Conservation (phyloP, 108 stramenopile species). For the Cyclotella kingstonii region DNA sequence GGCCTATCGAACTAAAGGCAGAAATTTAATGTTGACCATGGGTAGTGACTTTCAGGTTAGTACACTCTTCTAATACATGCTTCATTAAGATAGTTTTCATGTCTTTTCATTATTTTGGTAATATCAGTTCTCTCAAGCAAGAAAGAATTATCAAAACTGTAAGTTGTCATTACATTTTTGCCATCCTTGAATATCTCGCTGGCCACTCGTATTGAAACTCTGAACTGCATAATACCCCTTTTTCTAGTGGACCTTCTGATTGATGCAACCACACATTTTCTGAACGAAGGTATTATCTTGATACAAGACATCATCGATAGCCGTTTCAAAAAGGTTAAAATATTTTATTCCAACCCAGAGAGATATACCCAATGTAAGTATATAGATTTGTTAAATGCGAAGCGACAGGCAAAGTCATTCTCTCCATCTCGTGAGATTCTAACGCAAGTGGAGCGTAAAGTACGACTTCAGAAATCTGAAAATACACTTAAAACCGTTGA, state of each 20-base stretch:
- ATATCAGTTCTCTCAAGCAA: slow-evolving; percentile 45
- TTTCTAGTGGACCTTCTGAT: slow-evolving; percentile 49
- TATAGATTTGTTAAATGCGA: slow-evolving; percentile 60
- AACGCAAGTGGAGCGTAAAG: background rate
- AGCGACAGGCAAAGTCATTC: slow-evolving; percentile 9
- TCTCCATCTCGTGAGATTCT: slow-evolving; percentile 1
- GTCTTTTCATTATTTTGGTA: too few species aligned
- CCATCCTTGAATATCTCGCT: background rate
- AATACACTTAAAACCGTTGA: background rate
- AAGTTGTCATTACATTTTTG: background rate
- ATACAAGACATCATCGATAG: slow-evolving; percentile 50
- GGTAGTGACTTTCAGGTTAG: slow-evolving; percentile 70
- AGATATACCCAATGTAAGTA: slow-evolving; percentile 81
- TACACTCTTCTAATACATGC: too few species aligned
- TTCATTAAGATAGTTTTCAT: too few species aligned
- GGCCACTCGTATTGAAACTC: background rate
- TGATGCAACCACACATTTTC: slow-evolving; percentile 29
- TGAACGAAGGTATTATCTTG: slow-evolving; percentile 23
- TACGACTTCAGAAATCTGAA: background rate
- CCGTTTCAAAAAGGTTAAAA: slow-evolving; percentile 65
- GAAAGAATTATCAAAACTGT: slow-evolving; percentile 50
- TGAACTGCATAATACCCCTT: background rate
- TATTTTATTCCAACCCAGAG: slow-evolving; percentile 87
- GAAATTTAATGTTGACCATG: slow-evolving; percentile 89
- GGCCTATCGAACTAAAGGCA: slow-evolving; percentile 68